Conservation (phyloP, 768 basidiomycete genomes). For the Russula abietina region DNA sequence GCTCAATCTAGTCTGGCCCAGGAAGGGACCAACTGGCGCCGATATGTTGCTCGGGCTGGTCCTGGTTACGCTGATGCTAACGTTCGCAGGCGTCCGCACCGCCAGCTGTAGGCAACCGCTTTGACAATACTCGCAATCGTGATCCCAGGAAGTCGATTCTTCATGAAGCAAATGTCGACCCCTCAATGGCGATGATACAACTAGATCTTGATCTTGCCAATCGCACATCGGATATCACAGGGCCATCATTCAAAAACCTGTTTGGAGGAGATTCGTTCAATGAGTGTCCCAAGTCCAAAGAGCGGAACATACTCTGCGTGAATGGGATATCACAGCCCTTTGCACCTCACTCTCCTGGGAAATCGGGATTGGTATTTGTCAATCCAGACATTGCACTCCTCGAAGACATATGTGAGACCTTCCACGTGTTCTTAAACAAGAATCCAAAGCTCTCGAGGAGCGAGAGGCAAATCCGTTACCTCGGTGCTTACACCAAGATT, state of each 20-base stretch:
- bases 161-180: not conserved
- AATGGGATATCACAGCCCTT: not conserved
- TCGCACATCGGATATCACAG: not conserved
- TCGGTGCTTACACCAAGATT: not conserved
- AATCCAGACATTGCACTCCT: not conserved
- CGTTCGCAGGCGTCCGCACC: too few relatives aligned
- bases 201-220: not conserved
- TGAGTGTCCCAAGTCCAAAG: not conserved
- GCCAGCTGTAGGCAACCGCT: not conserved
- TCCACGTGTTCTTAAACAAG: not conserved
- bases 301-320: not conserved
- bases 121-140: not conserved
- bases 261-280: not conserved
- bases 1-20: not conserved
- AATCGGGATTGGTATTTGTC: slow-evolving; percentile 1
- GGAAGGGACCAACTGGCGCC: not conserved
- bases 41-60: too few relatives aligned
- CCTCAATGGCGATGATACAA: not conserved
- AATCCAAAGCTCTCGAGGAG: too few relatives aligned
- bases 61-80: too few relatives aligned
- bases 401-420: not conserved
- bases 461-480: not conserved
- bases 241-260: not conserved
- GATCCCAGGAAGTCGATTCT: not conserved
- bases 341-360: not conserved